These are phyloP conservation scores for Phycomyces nitens DNA, from an alignment of 192 early-diverging fungal genomes.

Conservation along the genomic window DNA sequence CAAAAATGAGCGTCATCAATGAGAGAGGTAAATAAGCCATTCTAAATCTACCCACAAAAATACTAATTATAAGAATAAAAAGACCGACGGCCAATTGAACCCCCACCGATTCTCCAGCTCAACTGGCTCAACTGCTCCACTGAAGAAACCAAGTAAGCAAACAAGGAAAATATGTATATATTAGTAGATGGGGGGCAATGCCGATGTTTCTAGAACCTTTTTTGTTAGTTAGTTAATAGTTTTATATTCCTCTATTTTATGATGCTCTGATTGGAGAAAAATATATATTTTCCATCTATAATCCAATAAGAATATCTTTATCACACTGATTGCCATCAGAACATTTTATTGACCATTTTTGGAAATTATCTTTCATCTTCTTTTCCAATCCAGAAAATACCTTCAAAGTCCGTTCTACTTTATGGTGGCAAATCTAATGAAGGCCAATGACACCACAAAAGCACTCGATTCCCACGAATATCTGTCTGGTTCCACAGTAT, in stretches of 20 bases:
- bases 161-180: slow-evolving; percentile 1
- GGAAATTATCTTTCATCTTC: not conserved
- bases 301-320: no score
- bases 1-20: slow-evolving; percentile 29
- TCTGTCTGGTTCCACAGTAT: slow-evolving; percentile 87
- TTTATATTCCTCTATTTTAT: no score
- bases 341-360: not conserved
- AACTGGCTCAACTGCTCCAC: slow-evolving; percentile 19
- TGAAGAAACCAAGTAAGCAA: slow-evolving; percentile 25
- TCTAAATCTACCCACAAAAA: slow-evolving; percentile 4
- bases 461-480: slow-evolving; percentile 66
- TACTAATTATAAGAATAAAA: not conserved
- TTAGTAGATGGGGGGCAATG: no score
- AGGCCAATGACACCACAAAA: slow-evolving; percentile 66
- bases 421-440: slow-evolving; percentile 88
- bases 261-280: no score
- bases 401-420: slow-evolving; percentile 90
- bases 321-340: not conserved
- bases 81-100: slow-evolving; percentile 38
- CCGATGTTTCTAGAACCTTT: no score
- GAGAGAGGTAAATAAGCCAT: slow-evolving; percentile 26
- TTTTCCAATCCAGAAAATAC: slow-evolving; percentile 22
- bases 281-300: no score
- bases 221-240: no score
- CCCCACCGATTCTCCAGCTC: slow-evolving; percentile 33